A percentile compares a stretch with the other conserved stretches of the same genome.
Conservation (phyloP, 257 asterid genomes). For the Solanum gracilifrons region DNA sequence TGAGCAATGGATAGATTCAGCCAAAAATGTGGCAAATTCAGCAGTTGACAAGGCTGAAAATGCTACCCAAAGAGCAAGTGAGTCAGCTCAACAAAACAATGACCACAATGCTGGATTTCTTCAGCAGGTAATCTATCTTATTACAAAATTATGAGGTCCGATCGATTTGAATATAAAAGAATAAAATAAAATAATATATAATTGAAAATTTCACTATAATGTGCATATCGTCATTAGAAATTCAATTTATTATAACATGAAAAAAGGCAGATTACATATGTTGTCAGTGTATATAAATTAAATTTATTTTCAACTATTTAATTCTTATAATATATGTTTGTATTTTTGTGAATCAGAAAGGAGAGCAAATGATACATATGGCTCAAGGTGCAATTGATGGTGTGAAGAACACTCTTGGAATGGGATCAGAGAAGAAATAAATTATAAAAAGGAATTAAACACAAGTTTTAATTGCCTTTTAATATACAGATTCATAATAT, state of each 20-base stretch:
- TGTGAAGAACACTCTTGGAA: constrained; percentile 63
- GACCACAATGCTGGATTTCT: constrained; percentile 31
- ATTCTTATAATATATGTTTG: not conserved
- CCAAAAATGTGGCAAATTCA: constrained; percentile 26
- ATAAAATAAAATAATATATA: no score
- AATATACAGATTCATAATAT: not conserved
- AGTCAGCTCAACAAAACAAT: constrained; percentile 32
- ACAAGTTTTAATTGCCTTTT: not conserved
- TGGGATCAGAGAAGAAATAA: constrained; percentile 51
- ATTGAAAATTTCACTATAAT: no score
- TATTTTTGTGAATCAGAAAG: constrained; percentile 24
- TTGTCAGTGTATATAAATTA: not conserved
- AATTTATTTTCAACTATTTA: not conserved
- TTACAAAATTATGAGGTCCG: no score
- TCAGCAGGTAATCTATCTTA: constrained; percentile 27
- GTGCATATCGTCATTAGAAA: not conserved
- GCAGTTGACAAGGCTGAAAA: constrained; percentile 40
- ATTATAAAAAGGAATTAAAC: not conserved
- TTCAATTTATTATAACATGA: not conserved
- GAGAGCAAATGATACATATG: constrained; percentile 23
- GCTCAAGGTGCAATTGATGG: constrained; percentile 48
- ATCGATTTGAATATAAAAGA: no score
- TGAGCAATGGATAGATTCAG: constrained; percentile 43
- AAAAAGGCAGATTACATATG: not conserved
- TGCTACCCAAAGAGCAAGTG: constrained; percentile 24